phyloP scores from a whole-genome alignment of 2,329 filamentous ascomycete genomes.

The Phaeophleospora eucalypticola region DNA sequence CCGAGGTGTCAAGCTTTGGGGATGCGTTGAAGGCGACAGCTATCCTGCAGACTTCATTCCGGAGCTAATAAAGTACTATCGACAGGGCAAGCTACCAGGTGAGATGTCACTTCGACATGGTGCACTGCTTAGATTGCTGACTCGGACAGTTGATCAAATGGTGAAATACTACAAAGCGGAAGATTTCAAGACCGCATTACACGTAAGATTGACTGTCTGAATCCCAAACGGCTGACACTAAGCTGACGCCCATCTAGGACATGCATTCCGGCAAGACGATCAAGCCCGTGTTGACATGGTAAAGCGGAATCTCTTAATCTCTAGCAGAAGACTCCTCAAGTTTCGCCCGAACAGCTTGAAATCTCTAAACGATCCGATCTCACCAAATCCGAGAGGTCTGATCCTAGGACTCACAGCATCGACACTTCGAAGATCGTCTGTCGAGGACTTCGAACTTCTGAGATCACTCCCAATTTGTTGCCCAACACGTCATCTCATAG shows the following conservation, averaged over 20 bases:
- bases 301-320: too few relatives aligned
- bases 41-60: slow-evolving; percentile 39
- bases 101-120: not conserved
- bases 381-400: too few relatives aligned
- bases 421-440: not conserved
- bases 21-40: slow-evolving; percentile 43
- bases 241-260: slow-evolving; percentile 21
- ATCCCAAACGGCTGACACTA: too few relatives aligned
- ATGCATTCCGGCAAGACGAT: slow-evolving; percentile 37
- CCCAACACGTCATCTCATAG: not conserved
- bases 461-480: not conserved
- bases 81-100: slow-evolving; percentile 43
- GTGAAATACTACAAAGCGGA: slow-evolving; percentile 39
- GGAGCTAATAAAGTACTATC: slow-evolving; percentile 43
- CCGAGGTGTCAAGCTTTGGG: slow-evolving; percentile 42
- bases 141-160: slow-evolving; percentile 41
- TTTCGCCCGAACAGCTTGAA: too few relatives aligned
- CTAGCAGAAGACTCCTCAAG: too few relatives aligned
- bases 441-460: not conserved
- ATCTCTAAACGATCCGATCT: too few relatives aligned
- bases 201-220: slow-evolving; percentile 11
- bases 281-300: slow-evolving; percentile 39
- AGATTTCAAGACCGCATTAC: slow-evolving; percentile 36
- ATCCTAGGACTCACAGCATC: too few relatives aligned
- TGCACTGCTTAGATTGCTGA: not conserved